Evolutionary conservation across 2,329 filamentous ascomycete genomes (phyloP), one percentile per base, ranked within the genome.

Genomic region (Sporothrix protearum): DNA sequence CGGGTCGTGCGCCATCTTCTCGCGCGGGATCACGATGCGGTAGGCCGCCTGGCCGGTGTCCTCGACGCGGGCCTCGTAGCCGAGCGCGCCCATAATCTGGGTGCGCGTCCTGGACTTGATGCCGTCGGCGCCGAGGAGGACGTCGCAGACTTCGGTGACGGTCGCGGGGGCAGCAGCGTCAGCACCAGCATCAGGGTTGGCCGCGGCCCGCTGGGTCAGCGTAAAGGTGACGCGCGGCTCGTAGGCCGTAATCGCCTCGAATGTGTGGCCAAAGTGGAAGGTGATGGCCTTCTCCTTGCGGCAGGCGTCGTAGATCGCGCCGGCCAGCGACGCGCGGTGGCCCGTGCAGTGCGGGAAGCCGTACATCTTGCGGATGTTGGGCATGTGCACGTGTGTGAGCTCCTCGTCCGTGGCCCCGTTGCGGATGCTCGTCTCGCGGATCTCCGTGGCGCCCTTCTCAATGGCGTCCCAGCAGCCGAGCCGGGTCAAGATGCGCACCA

Each of bases 271-370:
- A 77, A 94, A 91, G 80, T 90, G 85, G 81, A 95, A 94, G 8
- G 80, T 88, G 77, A 95, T 89, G 49, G 82, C 83, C 25, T 85
- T 78, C 76, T 92, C 77, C 63, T 83, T 82, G 76, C 88, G 83
- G 80, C 92, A 94, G 19, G 86, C 91, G 57, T 91, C 84, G 79
- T 89, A 94, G 30, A 95, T 82, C 3, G 87, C 86, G 39, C 86
- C 86, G 7, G 92, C 91, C 4, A 95, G 85, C 10, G 89, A 92
- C 0, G 90, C 85, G 22, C 92, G 87, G 78, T 96, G 92, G 8
- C 91, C 92, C 5, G 92, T 91, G 86, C 92, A 93, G 80, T 95
- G 92, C 0, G 91, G 89, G 78, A 90, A 93, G 47, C 87, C 87
- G 77, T 94, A 95, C 49, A 86, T 89, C 14, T 86, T 80, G 68